Percentiles rank a stretch among this genome's conserved stretches.
These are phyloP conservation scores for Chaetomiaceae sp. DNA, from an alignment of 2,329 filamentous ascomycete species.

Conservation along the genomic window DNA sequence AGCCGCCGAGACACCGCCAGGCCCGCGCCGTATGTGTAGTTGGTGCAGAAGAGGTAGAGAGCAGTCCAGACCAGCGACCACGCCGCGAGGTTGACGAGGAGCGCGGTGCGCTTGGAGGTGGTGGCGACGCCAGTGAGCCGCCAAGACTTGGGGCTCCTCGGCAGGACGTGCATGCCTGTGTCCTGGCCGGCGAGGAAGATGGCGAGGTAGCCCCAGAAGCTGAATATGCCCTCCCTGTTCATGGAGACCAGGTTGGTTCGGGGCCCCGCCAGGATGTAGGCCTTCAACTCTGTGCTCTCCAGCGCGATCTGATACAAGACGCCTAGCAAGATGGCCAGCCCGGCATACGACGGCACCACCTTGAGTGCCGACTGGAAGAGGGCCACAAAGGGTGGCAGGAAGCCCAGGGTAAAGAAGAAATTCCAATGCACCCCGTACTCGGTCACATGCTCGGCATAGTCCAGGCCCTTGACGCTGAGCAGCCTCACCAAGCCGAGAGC, in stretches of 20 bases:
- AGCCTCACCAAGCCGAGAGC: conserved; percentile 75
- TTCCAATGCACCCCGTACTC: conserved; percentile 99
- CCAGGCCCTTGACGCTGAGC: conserved; percentile 84
- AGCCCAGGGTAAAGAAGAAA: conserved; percentile 93
- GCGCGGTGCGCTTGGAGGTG: conserved; percentile 44
- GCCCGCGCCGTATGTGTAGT: conserved; percentile 64
- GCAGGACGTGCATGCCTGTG: conserved; percentile 74
- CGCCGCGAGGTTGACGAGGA: conserved; percentile 59
- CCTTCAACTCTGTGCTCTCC: conserved; percentile 72
- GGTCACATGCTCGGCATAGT: conserved; percentile 95
- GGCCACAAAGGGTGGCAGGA: conserved; percentile 85
- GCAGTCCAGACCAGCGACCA: conserved; percentile 65
- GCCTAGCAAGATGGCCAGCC: conserved; percentile 65
- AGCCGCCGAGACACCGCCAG: conserved; percentile 80
- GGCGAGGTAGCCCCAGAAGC: conserved; percentile 86
- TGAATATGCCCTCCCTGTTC: conserved; percentile 95
- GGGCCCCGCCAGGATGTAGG: conserved; percentile 77
- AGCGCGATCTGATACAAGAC: conserved; percentile 70
- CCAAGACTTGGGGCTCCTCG: conserved; percentile 46
- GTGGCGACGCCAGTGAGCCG: conserved; percentile 37
- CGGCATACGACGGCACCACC: conserved; percentile 70
- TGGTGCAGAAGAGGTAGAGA: conserved; percentile 66
- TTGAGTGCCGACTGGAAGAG: conserved; percentile 69
- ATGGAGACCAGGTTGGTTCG: conserved; percentile 75
- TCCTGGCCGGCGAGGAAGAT: conserved; percentile 91